These are phyloP conservation scores for Eucalyptus dawsonii DNA, from an alignment of 345 rosid genomes.

Conservation along the genomic window DNA sequence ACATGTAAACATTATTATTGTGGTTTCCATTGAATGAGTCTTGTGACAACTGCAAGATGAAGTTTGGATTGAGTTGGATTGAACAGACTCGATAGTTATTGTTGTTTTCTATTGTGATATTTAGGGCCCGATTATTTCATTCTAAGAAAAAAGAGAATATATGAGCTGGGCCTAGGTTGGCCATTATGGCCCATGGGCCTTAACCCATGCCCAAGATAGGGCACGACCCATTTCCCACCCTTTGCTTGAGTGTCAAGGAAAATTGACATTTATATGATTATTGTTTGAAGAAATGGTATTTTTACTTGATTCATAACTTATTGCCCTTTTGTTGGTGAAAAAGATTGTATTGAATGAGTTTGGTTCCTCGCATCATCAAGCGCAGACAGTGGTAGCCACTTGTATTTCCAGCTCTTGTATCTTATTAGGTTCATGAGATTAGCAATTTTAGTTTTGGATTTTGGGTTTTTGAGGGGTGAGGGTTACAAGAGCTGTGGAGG, in stretches of 20 bases:
- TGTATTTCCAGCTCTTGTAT: neutral
- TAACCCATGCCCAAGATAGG: neutral
- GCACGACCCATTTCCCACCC: neutral
- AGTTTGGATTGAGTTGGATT: neutral
- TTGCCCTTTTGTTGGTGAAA: neutral
- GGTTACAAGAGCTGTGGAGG: neutral
- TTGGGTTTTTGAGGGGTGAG: neutral
- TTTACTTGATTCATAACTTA: neutral
- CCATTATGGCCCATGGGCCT: neutral
- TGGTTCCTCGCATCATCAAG: neutral
- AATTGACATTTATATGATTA: neutral
- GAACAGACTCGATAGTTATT: neutral
- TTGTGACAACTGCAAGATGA: neutral
- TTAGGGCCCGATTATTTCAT: rapidly evolving
- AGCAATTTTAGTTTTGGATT: neutral
- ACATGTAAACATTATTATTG: neutral
- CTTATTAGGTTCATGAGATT: neutral
- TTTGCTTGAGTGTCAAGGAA: neutral
- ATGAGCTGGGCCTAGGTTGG: neutral
- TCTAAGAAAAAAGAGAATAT: neutral
- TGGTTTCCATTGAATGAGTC: neutral
- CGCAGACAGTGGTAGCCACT: neutral
- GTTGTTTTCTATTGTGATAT: too few species aligned
- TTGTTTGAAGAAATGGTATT: neutral
- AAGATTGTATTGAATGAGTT: neutral